phyloP scores from a whole-genome alignment of 768 basidiomycete species.

The Phylloporus sp. region DNA sequence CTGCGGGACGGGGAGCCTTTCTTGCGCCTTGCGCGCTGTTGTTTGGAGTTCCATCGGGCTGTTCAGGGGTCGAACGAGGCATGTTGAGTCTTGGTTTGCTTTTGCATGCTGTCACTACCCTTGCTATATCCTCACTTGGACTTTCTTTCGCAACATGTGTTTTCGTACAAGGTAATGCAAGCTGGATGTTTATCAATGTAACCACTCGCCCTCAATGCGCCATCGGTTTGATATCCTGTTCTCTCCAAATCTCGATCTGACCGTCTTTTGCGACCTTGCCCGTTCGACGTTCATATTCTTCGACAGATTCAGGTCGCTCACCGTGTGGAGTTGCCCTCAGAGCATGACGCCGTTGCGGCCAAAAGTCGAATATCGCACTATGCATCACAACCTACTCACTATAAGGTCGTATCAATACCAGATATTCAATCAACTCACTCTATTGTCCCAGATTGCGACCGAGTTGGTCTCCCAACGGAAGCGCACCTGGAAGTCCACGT shows the following conservation, averaged over 20 bases:
- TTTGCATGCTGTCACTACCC: neutral
- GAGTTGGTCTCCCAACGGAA: conserved; percentile 76
- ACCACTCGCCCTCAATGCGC: conserved; percentile 41
- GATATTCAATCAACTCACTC: conserved; percentile 39
- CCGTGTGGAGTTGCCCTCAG: conserved; percentile 79
- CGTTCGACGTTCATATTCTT: conserved; percentile 57
- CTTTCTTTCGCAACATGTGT: neutral
- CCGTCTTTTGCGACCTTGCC: conserved; percentile 73
- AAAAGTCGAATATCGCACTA: conserved; percentile 80
- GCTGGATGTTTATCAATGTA: conserved; percentile 48
- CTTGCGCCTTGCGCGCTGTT: conserved; percentile 16
- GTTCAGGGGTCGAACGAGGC: conserved; percentile 8
- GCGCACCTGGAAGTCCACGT: conserved; percentile 70
- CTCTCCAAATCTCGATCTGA: conserved; percentile 67
- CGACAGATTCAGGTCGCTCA: conserved; percentile 73
- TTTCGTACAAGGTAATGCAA: conserved; percentile 7
- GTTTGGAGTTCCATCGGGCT: conserved; percentile 19
- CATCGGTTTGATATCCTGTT: conserved; percentile 52
- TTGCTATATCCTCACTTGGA: neutral
- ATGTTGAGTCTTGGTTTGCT: conserved; percentile 4
- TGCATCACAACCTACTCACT: conserved; percentile 60
- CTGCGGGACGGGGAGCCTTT: conserved; percentile 21
- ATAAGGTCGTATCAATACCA: neutral
- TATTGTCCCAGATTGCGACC: conserved; percentile 85
- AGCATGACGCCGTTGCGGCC: conserved; percentile 72